These are phyloP conservation scores for Tulasnella sp. DNA, from an alignment of 768 basidiomycete species.

Conservation along the genomic window DNA sequence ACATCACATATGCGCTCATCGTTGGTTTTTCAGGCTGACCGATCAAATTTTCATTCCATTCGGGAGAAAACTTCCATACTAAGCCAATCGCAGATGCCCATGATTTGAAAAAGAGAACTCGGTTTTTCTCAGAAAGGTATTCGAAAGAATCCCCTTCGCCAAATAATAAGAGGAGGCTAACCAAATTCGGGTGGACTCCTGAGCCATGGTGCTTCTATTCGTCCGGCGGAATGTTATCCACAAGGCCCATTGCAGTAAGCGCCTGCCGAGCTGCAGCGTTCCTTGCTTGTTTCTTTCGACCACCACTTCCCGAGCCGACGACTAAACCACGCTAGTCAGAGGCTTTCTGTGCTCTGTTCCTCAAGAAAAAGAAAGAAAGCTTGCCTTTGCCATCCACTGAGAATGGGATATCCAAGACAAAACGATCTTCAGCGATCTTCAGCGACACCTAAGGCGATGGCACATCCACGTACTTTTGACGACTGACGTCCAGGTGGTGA, in stretches of 20 bases:
- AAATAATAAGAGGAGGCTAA: neutral
- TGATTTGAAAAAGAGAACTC: neutral
- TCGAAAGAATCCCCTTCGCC: too few species aligned
- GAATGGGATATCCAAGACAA: neutral
- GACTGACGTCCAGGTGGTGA: neutral
- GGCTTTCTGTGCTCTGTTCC: neutral
- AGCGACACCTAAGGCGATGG: neutral
- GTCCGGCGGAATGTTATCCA: neutral
- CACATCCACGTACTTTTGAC: neutral
- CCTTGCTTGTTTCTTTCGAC: slow-evolving; percentile 3
- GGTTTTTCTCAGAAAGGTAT: neutral
- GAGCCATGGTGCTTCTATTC: neutral
- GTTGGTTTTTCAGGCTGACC: too few species aligned
- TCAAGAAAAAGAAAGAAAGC: neutral
- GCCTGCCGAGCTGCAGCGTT: neutral
- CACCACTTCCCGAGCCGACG: neutral
- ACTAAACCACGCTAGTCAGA: neutral
- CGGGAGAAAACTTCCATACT: neutral
- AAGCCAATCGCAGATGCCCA: neutral
- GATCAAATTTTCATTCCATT: too few species aligned
- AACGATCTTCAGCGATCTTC: neutral
- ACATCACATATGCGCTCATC: too few species aligned
- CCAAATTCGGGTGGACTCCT: too few species aligned
- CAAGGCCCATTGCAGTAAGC: neutral
- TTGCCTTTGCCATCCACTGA: neutral